Evolutionary conservation across 2,329 filamentous ascomycete genomes (phyloP).

Genomic region (Fusarium sp.): DNA sequence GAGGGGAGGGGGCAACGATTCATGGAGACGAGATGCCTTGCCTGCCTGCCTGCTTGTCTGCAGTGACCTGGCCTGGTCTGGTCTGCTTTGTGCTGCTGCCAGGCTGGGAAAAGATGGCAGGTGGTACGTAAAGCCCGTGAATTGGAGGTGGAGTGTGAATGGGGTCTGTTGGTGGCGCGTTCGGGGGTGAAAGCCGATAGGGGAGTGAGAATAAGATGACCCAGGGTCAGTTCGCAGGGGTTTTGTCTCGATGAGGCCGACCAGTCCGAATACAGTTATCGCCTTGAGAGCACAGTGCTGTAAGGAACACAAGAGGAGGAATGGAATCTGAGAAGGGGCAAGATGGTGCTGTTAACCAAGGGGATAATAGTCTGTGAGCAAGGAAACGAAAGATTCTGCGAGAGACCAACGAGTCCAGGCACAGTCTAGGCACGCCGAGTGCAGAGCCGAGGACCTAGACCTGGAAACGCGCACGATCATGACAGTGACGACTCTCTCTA

Average conservation of each 20-base stretch:
- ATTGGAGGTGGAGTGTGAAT: slow-evolving; percentile 24
- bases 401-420: neutral
- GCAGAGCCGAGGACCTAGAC: slow-evolving; percentile 6
- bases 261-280: neutral
- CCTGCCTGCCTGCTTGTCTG: neutral
- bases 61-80: neutral
- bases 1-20: neutral
- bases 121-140: slow-evolving; percentile 16
- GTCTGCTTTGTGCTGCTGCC: neutral
- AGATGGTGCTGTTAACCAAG: neutral
- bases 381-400: neutral
- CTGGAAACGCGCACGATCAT: neutral
- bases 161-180: slow-evolving; percentile 33
- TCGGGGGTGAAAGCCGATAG: slow-evolving; percentile 5
- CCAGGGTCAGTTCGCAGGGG: slow-evolving; percentile 24
- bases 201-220: slow-evolving; percentile 26
- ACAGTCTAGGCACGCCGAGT: slow-evolving; percentile 16
- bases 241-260: neutral
- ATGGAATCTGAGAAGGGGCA: neutral
- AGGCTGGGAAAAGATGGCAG: slow-evolving; percentile 12
- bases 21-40: neutral
- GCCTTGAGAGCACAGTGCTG: neutral
- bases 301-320: neutral
- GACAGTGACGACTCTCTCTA: slow-evolving; percentile 12
- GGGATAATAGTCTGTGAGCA: neutral